phyloP scores from a whole-genome alignment of 305 asterid genomes.

The Ajuga reptans region DNA sequence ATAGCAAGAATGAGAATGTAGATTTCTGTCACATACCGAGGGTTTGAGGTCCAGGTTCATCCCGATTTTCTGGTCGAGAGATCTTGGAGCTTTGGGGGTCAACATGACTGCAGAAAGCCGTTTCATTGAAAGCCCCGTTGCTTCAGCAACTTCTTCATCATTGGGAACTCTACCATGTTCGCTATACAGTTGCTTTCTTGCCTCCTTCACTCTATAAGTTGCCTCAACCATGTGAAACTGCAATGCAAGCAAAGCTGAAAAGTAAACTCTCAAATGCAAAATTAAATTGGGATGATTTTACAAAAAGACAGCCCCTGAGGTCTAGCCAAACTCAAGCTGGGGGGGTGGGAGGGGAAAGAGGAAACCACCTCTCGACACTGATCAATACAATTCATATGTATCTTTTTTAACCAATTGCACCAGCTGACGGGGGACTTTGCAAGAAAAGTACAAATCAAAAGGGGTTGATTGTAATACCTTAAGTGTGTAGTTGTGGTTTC shows the following conservation, averaged over 20 bases:
- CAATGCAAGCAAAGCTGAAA: slow-evolving; percentile 6
- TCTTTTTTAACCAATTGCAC: background rate
- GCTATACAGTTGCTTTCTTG: slow-evolving; percentile 60
- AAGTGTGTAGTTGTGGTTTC: background rate
- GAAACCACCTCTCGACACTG: background rate
- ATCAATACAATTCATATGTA: too few species aligned
- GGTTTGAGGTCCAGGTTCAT: slow-evolving; percentile 65
- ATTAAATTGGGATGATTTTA: background rate
- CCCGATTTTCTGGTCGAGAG: slow-evolving; percentile 88
- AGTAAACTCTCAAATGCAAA: slow-evolving; percentile 8
- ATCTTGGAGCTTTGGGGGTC: slow-evolving; percentile 80
- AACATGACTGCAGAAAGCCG: slow-evolving; percentile 66
- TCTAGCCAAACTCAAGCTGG: background rate
- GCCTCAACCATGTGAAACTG: slow-evolving; percentile 96
- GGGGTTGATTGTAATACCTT: background rate
- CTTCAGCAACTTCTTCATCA: slow-evolving; percentile 75
- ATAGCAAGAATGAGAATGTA: background rate
- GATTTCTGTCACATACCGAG: slow-evolving; percentile 38
- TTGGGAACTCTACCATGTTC: slow-evolving; percentile 69
- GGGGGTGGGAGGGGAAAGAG: too few species aligned
- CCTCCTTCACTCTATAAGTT: slow-evolving; percentile 84
- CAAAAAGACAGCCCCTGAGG: background rate
- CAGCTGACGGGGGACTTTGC: background rate
- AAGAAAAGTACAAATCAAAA: background rate
- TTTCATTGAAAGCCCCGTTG: slow-evolving; percentile 83